phyloP scores from a whole-genome alignment of 1,284 basidiomycete species.

The Sanghuangporus sanghuang region DNA sequence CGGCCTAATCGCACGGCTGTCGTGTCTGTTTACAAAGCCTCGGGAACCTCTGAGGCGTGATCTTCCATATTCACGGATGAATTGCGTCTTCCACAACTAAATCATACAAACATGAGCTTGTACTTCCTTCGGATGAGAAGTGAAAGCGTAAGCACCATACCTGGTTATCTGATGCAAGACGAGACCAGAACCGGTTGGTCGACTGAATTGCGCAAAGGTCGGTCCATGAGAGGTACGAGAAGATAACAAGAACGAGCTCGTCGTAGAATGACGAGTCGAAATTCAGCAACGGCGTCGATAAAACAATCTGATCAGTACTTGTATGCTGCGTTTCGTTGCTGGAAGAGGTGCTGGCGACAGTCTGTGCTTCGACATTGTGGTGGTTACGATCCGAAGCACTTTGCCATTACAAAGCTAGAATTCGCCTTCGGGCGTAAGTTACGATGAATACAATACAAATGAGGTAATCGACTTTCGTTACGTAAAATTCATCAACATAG shows the following conservation, averaged over 20 bases:
- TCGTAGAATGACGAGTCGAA: constrained; percentile 64
- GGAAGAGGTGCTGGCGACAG: constrained; percentile 47
- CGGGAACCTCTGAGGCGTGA: constrained; percentile 58
- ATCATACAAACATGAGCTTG: neutral
- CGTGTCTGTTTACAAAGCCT: constrained; percentile 50
- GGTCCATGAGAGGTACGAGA: constrained; percentile 58
- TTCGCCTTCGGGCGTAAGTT: neutral
- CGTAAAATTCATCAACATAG: neutral
- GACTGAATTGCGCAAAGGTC: constrained; percentile 64
- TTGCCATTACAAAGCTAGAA: neutral
- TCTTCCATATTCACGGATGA: constrained; percentile 58
- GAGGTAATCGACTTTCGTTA: neutral
- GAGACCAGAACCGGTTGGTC: constrained; percentile 61
- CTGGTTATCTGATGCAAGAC: constrained; percentile 56
- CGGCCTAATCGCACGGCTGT: constrained; percentile 53
- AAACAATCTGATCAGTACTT: constrained; percentile 11
- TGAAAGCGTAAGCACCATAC: constrained; percentile 28
- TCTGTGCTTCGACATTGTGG: constrained; percentile 50
- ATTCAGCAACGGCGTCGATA: constrained; percentile 24
- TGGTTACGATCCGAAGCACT: neutral
- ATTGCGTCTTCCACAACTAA: constrained; percentile 56
- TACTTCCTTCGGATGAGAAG: neutral
- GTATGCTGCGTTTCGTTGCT: constrained; percentile 53
- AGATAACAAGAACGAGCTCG: constrained; percentile 67
- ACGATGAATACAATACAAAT: neutral